A percentile compares a stretch with the other conserved stretches of the same genome.
phyloP scores from a whole-genome alignment of 805 yeast genomes.

The Suhomyces prunicola region DNA sequence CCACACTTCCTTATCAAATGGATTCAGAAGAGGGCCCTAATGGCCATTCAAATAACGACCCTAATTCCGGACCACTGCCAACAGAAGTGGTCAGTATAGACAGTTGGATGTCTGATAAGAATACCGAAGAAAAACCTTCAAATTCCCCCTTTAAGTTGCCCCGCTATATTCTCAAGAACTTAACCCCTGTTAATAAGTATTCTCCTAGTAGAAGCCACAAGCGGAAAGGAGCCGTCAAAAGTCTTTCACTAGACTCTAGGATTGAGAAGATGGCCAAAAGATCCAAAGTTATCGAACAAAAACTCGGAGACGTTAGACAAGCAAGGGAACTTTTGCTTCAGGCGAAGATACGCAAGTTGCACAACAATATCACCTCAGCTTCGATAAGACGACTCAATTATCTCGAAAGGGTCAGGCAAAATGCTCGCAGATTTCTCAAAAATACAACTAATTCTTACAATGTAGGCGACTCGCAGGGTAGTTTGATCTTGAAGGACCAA shows the following conservation, averaged over 20 bases:
- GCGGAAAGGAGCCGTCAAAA: background rate
- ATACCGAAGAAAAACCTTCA: background rate
- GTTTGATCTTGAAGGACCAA: background rate
- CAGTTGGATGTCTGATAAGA: background rate
- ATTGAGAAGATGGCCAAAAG: background rate
- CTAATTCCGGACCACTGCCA: background rate
- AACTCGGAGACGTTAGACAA: background rate
- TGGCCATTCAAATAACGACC: background rate
- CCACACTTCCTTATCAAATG: background rate
- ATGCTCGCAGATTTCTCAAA: background rate
- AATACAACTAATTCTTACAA: background rate
- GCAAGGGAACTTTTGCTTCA: background rate
- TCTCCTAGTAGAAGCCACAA: background rate
- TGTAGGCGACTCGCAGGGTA: background rate
- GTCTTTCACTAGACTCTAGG: background rate
- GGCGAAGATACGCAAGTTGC: background rate
- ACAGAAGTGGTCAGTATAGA: background rate
- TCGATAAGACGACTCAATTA: conserved; percentile 1
- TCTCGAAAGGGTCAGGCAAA: conserved; percentile 1
- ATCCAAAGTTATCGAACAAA: background rate
- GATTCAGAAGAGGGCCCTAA: background rate
- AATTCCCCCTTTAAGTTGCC: conserved; percentile 6
- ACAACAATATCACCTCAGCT: conserved; percentile 1
- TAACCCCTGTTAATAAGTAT: conserved; percentile 5
- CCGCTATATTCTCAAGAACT: conserved; percentile 6